Conservation (phyloP, 345 rosid genomes). For the Erodium maritimum region DNA sequence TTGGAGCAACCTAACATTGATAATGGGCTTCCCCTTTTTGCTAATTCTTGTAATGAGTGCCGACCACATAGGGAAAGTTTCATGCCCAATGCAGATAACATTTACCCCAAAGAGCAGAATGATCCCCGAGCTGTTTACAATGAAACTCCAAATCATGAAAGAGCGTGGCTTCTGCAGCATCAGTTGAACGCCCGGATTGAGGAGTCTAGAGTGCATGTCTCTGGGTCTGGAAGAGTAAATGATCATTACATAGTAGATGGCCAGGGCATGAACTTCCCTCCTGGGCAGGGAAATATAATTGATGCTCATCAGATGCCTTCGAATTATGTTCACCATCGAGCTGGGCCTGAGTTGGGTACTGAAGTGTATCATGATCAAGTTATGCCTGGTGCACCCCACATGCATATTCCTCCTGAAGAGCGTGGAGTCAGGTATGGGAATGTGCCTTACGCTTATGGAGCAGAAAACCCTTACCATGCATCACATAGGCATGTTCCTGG, state of each 20-base stretch:
- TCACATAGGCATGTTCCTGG: slow-evolving; percentile 39
- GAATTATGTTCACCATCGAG: slow-evolving; percentile 36
- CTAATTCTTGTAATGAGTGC: slow-evolving; percentile 43
- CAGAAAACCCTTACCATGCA: slow-evolving; percentile 35
- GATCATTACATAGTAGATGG: slow-evolving; percentile 56
- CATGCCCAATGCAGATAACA: slow-evolving; percentile 37
- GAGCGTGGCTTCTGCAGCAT: slow-evolving; percentile 65
- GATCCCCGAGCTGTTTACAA: slow-evolving; percentile 26
- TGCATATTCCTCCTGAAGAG: slow-evolving; percentile 44
- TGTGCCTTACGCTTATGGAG: slow-evolving; percentile 46
- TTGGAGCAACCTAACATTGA: slow-evolving; percentile 55
- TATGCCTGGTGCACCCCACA: slow-evolving; percentile 26
- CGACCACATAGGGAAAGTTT: slow-evolving; percentile 41
- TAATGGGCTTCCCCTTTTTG: slow-evolving; percentile 36
- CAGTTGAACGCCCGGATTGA: slow-evolving; percentile 50
- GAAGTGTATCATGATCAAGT: slow-evolving; percentile 50
- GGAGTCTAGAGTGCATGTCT: slow-evolving; percentile 44
- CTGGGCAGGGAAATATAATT: slow-evolving; percentile 36
- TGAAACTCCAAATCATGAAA: slow-evolving; percentile 54
- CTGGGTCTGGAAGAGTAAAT: slow-evolving; percentile 56
- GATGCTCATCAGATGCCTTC: slow-evolving; percentile 40
- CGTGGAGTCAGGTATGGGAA: slow-evolving; percentile 41
- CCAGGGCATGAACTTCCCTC: slow-evolving; percentile 46
- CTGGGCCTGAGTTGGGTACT: no score
- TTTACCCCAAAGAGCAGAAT: slow-evolving; percentile 42